Base-by-base conservation (phyloP, 176 grass and related monocot genomes). In the Oryza punctata region DNA sequence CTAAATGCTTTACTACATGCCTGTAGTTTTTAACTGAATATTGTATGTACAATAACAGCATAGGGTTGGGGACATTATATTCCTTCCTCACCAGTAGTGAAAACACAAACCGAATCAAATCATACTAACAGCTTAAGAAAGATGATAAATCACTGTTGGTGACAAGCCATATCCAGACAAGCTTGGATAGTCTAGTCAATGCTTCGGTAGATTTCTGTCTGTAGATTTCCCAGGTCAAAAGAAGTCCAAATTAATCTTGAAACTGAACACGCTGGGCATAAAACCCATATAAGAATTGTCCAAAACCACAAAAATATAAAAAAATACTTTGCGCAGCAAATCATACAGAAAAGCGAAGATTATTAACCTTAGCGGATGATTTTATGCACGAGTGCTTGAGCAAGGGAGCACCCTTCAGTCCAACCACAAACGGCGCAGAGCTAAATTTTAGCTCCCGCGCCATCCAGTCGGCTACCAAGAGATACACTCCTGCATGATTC, bases 371-470 rank as follows among this genome's bases (percentile, higher is more conserved):
- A 14, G 54, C 23, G 35, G 67, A 40, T 78, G 35, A 75, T 80
- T 90, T 76, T 54, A 87, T 90, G 84, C 79, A 69, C 18, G 10
- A 19, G 27, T 27, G 23, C 28, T 75, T 33, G 30, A 81, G 63
- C 27, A 82, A 92, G 88, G 93, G 93, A 95, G 93, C 93, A 92
- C 93, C 93, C 93, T 95, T 95, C 93, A 95, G 93, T 95, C 93
- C 93, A 95, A 95, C 71, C 90, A 92, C 67, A 92, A 89, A 81
- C 82, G 63, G 63, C 72, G 46, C 64, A 86, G 89, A 86, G 93
- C 30, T 92, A 72, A 67, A 68, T 88, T 82, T 90, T 88, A 90
- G 82, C 93, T 95, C 93, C 90, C 93, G 93, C 80, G 65, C 85
- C 93, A 95, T 79, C 86, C 93, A 95, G 70, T 92, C 93, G 43